Percentiles rank a stretch among this genome's conserved stretches.
Evolutionary conservation across 73 alveolate genomes (phyloP).

Genomic region (Paramecium tetraurelia): DNA sequence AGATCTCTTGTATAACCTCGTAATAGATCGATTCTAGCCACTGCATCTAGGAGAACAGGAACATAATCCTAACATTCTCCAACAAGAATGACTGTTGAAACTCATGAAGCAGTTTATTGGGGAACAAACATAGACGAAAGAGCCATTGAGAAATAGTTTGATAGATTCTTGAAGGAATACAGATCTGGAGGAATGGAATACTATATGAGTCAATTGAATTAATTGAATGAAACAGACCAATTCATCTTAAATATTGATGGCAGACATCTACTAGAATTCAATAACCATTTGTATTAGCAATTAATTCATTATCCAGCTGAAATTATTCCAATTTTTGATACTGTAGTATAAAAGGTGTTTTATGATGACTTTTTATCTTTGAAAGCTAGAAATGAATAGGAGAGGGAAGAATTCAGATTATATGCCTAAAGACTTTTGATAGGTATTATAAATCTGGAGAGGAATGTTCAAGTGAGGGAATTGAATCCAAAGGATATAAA

Average conservation of each 20-base stretch:
- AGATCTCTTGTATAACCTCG: neutral
- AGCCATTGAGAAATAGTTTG: slow-evolving; percentile 79
- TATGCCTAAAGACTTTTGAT: slow-evolving; percentile 69
- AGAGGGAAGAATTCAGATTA: slow-evolving; percentile 45
- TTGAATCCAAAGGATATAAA: slow-evolving; percentile 93
- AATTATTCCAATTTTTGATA: slow-evolving; percentile 91
- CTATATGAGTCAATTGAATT: slow-evolving; percentile 77
- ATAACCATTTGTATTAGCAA: slow-evolving; percentile 79
- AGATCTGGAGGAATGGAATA: slow-evolving; percentile 52
- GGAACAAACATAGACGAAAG: slow-evolving; percentile 91
- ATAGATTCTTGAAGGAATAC: slow-evolving; percentile 75
- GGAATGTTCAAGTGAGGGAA: slow-evolving; percentile 83
- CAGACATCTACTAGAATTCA: slow-evolving; percentile 81
- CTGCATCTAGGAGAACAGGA: slow-evolving; percentile 21
- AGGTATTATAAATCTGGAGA: slow-evolving; percentile 77
- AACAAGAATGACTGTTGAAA: neutral
- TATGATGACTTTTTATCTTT: slow-evolving; percentile 60
- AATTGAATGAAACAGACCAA: slow-evolving; percentile 76
- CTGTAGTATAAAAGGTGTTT: slow-evolving; percentile 78
- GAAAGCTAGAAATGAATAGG: slow-evolving; percentile 13
- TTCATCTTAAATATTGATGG: slow-evolving; percentile 86
- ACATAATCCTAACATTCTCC: slow-evolving; percentile 17
- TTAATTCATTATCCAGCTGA: slow-evolving; percentile 93
- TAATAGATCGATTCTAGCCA: neutral
- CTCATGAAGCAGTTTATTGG: slow-evolving; percentile 76